Evolutionary conservation across 345 rosid species (phyloP), one percentile per base, ranked within the genome.

Genomic region (Bruguiera sexangula): DNA sequence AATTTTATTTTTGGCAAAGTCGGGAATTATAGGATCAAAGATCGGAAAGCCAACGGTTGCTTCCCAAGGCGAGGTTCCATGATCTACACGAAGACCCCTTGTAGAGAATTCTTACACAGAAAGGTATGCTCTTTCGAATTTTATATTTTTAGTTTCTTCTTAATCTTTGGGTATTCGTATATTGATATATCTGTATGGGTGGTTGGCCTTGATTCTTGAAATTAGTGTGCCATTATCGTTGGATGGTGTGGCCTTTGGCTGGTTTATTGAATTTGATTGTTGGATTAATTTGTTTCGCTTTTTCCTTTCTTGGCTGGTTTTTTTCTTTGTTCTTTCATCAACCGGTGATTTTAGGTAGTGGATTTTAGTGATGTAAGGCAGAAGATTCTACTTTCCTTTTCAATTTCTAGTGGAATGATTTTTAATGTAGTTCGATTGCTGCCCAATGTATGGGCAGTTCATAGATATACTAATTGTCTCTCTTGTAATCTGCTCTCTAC

Each of bases 61-160:
- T 95, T 87, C 72, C 92, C 88, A 27, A 82, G 91, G 69, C 88
- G 94, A 21, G 97, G 94, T 59, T 95, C 98, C 1, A 71, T 90
- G 76, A 78, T 82, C 53, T 92, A 90, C 81, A 95, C 97, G 9
- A 95, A 90, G 89, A 95, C 97, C 64, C 98, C 99, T 80, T 90
- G 96, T 30, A 85, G 88, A 76, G 92, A 90, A 55, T 83, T 90
- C 6, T 73, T 87, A 57, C 80, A 78, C 61, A 77, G 82, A 75
- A 90, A 80, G 31, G 99, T 92, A 73, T 77, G 85, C 10, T 21
- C 57, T 36, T 13, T 62, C 2, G 13, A 20, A 37, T 6, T 21
- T 27, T 10, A 54, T 51, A 8, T 0, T 52, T 34, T 39, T 6
- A 16, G 50, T 66, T 50, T 51, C 21, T 37, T 39, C 62, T 55